Evolutionary conservation across 2,329 filamentous ascomycete species (phyloP), one percentile per base, ranked within the genome.

Genomic region (Aspergillus tamarii): DNA sequence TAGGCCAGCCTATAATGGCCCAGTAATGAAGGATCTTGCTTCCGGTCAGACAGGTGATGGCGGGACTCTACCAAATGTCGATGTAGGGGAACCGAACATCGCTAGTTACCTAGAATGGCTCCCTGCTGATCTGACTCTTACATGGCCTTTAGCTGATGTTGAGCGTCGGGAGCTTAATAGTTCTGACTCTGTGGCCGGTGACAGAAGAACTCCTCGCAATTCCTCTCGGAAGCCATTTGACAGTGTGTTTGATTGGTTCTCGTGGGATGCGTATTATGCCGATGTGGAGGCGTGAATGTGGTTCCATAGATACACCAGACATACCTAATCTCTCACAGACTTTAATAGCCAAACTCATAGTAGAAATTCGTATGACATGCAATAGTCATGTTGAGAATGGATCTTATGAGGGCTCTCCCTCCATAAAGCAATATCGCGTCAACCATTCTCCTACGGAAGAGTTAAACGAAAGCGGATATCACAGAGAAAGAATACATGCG

Each of bases 91-190:
- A 1, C 19, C 36, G 11, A n/a, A 61, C 23, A 3, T 46, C 21
- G 28, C 52, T 21, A 56, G 10, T n/a, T 61, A 61, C 41, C 52
- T 61, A 9, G 50, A 56, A 10, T 61, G 52, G 52, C 59, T 61
- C 9, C 59, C 52, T n/a, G 50, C 59, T 16, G 59, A 61, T 11
- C 45, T 61, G 7, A 10, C 23, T 3, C 6, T 11, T 21, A n/a
- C 26, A 36, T 36, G 43, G 30, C 19, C 52, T 14, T 9, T 56
- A 3, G 8, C 4, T 14, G 50, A 34, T 11, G 9, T 19, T 19
- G 36, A 10, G 9, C 11, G 11, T 23, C 43, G 14, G n/a, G 4
- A 8, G n/a, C n/a, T 12, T 9, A 23, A 1, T 12, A 11, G 10
- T 14, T 1, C 7, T 9, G 19, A 45, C n/a, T 12, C n/a, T 12